Evolutionary conservation across 2,329 filamentous ascomycete species (phyloP).

Genomic region (Cryoendolithus antarcticus): DNA sequence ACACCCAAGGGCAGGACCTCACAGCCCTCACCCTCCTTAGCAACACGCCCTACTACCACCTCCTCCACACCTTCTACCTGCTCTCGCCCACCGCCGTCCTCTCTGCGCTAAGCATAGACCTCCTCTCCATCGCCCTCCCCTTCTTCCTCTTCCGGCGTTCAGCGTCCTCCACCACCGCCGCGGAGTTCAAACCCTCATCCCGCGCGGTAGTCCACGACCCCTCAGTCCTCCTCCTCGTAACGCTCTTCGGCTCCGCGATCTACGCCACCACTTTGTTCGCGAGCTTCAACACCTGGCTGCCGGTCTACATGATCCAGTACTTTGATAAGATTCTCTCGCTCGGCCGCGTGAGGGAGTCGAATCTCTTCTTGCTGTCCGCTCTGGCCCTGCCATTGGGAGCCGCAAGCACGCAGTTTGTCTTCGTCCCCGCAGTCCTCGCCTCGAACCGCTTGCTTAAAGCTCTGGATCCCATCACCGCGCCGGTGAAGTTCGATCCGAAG

Average conservation of each 20-base stretch:
- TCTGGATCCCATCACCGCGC: slow-evolving; percentile 3
- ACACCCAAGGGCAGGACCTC: slow-evolving; percentile 29
- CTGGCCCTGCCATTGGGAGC: slow-evolving; percentile 56
- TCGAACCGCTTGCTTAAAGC: slow-evolving; percentile 5
- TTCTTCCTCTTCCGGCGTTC: slow-evolving; percentile 54
- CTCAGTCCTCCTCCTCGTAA: slow-evolving; percentile 51
- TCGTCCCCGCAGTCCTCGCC: slow-evolving; percentile 43
- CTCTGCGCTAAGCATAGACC: slow-evolving; percentile 53
- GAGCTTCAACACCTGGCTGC: slow-evolving; percentile 58
- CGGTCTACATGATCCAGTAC: slow-evolving; percentile 57
- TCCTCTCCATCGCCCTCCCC: slow-evolving; percentile 56
- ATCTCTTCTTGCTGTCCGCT: slow-evolving; percentile 34
- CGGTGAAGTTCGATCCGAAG: slow-evolving; percentile 48
- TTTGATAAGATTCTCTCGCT: slow-evolving; percentile 63
- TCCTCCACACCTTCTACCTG: slow-evolving; percentile 66
- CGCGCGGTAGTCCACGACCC: slow-evolving; percentile 45
- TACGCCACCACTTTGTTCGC: slow-evolving; percentile 63
- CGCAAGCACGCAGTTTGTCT: slow-evolving; percentile 65
- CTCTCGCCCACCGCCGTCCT: slow-evolving; percentile 50
- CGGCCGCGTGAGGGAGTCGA: slow-evolving; percentile 52
- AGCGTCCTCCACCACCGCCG: slow-evolving; percentile 48
- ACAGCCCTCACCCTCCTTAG: slow-evolving; percentile 45
- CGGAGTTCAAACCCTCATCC: slow-evolving; percentile 32
- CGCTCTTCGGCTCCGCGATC: slow-evolving; percentile 56
- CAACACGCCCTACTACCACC: slow-evolving; percentile 62